A percentile compares a stretch with the other conserved stretches of the same genome.
Conservation (phyloP, 257 asterid species). For the Solanum virginianum region DNA sequence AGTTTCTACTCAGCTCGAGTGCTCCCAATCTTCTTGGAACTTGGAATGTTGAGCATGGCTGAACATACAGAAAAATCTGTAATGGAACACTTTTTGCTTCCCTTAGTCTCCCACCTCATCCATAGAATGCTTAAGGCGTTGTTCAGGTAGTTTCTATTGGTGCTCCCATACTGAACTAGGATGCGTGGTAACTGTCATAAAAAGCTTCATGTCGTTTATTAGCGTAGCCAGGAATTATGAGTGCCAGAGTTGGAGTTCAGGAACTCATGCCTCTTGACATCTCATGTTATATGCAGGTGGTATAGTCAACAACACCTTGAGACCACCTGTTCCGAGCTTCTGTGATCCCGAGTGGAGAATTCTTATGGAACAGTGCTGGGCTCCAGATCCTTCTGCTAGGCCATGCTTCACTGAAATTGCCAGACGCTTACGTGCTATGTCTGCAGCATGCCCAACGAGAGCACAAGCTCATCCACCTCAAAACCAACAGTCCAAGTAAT, state of each 20-base stretch:
- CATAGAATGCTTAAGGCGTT: background rate
- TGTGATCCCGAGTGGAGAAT: conserved; percentile 73
- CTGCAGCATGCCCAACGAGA: conserved; percentile 35
- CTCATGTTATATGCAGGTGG: conserved; percentile 45
- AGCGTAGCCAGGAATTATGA: background rate
- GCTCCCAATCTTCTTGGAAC: background rate
- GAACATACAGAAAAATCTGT: background rate
- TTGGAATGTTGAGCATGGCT: background rate
- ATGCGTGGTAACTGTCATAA: background rate
- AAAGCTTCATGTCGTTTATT: background rate
- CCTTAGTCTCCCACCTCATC: background rate
- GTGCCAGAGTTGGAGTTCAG: background rate
- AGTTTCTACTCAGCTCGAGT: background rate
- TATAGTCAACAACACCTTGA: conserved; percentile 71
- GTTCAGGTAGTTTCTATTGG: background rate
- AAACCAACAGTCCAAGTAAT: conserved; percentile 34
- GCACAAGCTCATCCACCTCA: conserved; percentile 26
- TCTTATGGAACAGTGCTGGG: conserved; percentile 97
- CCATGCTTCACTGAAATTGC: conserved; percentile 85
- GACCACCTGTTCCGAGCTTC: conserved; percentile 67
- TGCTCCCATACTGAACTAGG: background rate
- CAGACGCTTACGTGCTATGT: conserved; percentile 60
- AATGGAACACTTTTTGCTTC: background rate
- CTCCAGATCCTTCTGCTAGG: conserved; percentile 70
- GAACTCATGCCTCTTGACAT: background rate